phyloP scores from a whole-genome alignment of 208 protist species.

The Acanthamoeba lenticulata region DNA sequence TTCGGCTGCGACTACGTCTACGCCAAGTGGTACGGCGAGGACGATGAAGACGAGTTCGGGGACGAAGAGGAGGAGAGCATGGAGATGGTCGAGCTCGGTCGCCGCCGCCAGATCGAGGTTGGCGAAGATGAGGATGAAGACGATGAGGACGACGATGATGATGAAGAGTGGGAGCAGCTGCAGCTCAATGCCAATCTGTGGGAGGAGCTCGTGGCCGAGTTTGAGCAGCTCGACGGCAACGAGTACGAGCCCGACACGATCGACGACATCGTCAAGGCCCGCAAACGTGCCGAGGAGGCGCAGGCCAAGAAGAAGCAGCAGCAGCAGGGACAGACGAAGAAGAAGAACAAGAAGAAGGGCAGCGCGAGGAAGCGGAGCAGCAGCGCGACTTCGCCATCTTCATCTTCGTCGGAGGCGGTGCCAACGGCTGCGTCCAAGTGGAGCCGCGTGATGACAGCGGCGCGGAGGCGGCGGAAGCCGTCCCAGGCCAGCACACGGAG shows the following conservation, averaged over 20 bases:
- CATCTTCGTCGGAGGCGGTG: background rate
- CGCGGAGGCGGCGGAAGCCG: background rate
- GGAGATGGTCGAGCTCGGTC: background rate
- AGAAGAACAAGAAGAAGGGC: background rate
- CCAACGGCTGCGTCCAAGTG: no score
- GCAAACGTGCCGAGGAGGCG: background rate
- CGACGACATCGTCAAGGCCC: background rate
- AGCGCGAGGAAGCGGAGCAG: background rate
- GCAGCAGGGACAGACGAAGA: no score
- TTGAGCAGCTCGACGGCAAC: conserved; percentile 20
- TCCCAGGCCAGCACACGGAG: background rate
- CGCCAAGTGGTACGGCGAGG: background rate
- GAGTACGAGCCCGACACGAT: background rate
- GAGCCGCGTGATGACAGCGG: background rate
- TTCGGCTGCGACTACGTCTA: conserved; percentile 11
- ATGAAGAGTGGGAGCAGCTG: background rate
- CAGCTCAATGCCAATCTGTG: conserved; percentile 14
- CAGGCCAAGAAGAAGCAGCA: background rate
- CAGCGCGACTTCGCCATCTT: background rate
- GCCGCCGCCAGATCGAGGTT: background rate
- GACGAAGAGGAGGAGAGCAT: background rate
- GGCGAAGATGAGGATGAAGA: no score
- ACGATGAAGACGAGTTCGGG: no score
- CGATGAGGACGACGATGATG: background rate
- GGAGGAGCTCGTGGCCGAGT: conserved; percentile 16